Conservation (phyloP, 2,329 filamentous ascomycete genomes). For the Pseudopithomyces maydicus region DNA sequence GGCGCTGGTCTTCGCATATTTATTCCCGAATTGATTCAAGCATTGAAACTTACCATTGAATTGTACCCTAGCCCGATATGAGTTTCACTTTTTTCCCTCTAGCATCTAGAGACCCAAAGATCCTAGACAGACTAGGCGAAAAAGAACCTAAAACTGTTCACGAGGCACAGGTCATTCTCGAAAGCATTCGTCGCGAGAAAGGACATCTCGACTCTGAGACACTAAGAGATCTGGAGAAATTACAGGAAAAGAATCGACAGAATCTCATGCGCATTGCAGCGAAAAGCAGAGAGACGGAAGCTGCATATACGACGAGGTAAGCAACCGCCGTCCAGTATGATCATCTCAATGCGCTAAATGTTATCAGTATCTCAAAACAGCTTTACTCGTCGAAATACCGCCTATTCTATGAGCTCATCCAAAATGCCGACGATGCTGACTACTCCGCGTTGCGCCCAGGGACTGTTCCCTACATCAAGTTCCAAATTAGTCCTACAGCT, state of each 20-base stretch:
- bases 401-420: conserved; percentile 41
- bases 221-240: conserved; percentile 12
- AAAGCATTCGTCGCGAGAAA: conserved; percentile 20
- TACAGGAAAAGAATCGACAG: conserved; percentile 9
- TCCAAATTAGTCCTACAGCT: conserved; percentile 20
- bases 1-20: no score
- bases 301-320: conserved; percentile 21
- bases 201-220: conserved; percentile 21
- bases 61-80: no score
- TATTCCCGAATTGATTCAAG: no score
- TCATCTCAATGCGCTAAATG: neutral
- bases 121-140: conserved; percentile 16
- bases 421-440: conserved; percentile 51
- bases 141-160: conserved; percentile 16
- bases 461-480: conserved; percentile 25
- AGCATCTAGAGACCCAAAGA: no score
- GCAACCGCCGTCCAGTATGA: neutral
- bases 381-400: conserved; percentile 31
- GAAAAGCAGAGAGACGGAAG: conserved; percentile 16
- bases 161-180: conserved; percentile 20
- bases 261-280: conserved; percentile 12
- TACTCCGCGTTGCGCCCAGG: conserved; percentile 19
- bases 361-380: conserved; percentile 21
- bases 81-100: no score
- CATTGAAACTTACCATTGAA: no score